Evolutionary conservation across 176 grass and related monocot genomes (phyloP).

Genomic region (Aegilops umbellulata): DNA sequence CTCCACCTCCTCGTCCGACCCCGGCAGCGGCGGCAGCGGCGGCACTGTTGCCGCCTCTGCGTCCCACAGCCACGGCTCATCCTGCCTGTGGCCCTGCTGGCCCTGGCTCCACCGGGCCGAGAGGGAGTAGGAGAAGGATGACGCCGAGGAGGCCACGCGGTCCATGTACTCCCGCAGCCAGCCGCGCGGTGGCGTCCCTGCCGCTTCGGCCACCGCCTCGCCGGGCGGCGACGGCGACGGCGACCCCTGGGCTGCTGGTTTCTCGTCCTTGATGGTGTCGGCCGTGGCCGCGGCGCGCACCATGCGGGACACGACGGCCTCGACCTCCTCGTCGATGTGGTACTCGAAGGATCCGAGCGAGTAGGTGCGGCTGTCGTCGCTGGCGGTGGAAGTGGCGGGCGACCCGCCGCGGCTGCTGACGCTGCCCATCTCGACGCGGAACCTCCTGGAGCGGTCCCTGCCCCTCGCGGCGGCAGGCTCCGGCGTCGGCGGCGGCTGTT

Average conservation of each 20-base stretch:
- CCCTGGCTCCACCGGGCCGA: slow-evolving; percentile 60
- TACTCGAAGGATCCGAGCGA: slow-evolving; percentile 88
- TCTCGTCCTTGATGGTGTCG: slow-evolving; percentile 30
- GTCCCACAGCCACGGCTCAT: slow-evolving; percentile 72
- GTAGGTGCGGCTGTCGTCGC: slow-evolving; percentile 47
- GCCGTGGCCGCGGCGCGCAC: slow-evolving; percentile 5
- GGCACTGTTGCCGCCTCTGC: slow-evolving; percentile 37
- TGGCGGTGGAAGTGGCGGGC: not conserved
- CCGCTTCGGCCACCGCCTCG: slow-evolving; percentile 56
- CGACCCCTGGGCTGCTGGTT: not conserved
- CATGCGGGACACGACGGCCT: slow-evolving; percentile 64
- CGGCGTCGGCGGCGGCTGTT: not conserved
- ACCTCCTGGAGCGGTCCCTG: slow-evolving; percentile 36
- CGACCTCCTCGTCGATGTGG: slow-evolving; percentile 84
- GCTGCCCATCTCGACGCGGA: slow-evolving; percentile 85
- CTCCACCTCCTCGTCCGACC: slow-evolving; percentile 43
- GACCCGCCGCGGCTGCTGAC: slow-evolving; percentile 54
- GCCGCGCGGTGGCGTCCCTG: slow-evolving; percentile 40
- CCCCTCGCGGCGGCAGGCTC: not conserved
- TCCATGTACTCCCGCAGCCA: slow-evolving; percentile 89
- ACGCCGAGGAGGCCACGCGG: slow-evolving; percentile 59
- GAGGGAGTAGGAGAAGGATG: slow-evolving; percentile 34
- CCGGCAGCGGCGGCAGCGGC: slow-evolving; percentile 2
- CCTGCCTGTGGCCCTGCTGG: slow-evolving; percentile 14
- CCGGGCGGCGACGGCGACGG: slow-evolving; percentile 42